Evolutionary conservation across 2,329 filamentous ascomycete genomes (phyloP), one percentile per base, ranked within the genome.

Genomic region (Botrytis fabae): DNA sequence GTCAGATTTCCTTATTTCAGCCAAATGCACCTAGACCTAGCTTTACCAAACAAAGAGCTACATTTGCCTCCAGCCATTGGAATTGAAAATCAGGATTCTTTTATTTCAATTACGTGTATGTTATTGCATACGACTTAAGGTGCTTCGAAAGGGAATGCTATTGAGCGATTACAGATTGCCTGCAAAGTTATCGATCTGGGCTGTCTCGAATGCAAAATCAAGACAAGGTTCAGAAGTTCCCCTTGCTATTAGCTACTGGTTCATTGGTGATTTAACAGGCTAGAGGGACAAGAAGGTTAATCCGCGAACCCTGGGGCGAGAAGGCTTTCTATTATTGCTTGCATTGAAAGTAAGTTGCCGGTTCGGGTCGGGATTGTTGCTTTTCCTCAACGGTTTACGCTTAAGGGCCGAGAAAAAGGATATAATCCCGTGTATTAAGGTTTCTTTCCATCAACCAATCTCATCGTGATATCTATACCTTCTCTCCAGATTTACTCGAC

Each of bases 181-280:
- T 32, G 54, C 70, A 20, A 42, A 72, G 63, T 46, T 44, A 60
- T 72, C 70, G 62, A 72, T 72, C 62, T 22, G 14, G n/a, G 48
- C 44, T 46, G 48, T 16, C 25, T n/a, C 38, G 20, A 60, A 38
- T 38, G 40, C 46, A 68, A 72, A 54, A n/a, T 59, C 22, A 44
- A 46, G 32, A 32, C 70, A 72, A 32, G 62, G 51, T 22, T 32
- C 28, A 68, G 20, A 60, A 25, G 10, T 9, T 57, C 28, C 25
- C 7, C 32, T 35, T 44, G 38, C 28, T 40, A 59, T 68, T 71
- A 46, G 64, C 59, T 59, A 22, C 48, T 68, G 9, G 38, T 40
- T 46, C 9, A 40, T 68, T 46, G 28, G 60, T 16, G 5, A 72
- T 32, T 57, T 38, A 8, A 14, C 48, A 35, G 32, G 46, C 38